Evolutionary conservation across 306 rosid genomes (phyloP).

Genomic region (Prunus mira): DNA sequence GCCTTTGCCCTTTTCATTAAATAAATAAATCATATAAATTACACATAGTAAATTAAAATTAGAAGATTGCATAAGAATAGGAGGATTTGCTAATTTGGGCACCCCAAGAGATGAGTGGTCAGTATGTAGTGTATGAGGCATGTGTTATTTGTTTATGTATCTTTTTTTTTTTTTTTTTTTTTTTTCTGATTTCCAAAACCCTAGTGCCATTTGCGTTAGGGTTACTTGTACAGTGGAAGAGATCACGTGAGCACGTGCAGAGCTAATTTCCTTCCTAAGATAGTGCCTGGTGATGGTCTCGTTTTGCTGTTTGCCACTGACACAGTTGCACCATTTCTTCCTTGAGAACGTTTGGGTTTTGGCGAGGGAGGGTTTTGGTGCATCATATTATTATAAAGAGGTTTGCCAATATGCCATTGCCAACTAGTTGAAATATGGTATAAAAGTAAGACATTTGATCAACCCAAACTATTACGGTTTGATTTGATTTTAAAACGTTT

Average conservation of each 20-base stretch:
- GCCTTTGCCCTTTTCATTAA: not conserved
- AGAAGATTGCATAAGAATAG: not conserved
- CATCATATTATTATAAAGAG: no score
- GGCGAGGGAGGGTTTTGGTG: not conserved
- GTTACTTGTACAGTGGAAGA: conserved; percentile 9
- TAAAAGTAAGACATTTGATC: no score
- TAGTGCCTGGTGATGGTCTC: not conserved
- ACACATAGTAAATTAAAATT: not conserved
- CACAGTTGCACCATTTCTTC: not conserved
- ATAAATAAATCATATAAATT: no score
- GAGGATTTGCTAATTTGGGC: not conserved
- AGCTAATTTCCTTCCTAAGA: conserved; percentile 8
- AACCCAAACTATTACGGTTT: no score
- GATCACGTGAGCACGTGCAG: conserved; percentile 47
- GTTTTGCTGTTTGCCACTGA: conserved; percentile 6
- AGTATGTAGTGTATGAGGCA: no score
- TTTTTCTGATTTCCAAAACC: not conserved
- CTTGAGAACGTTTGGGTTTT: not conserved
- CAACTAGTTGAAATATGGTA: no score
- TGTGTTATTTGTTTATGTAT: no score
- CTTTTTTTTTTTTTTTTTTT: no score
- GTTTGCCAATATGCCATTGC: no score
- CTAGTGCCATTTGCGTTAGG: not conserved
- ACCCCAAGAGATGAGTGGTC: not conserved
- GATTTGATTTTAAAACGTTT: no score